These are phyloP conservation scores for Leucoagaricus sp. DNA, from an alignment of 1,284 basidiomycete species.

Conservation along the genomic window DNA sequence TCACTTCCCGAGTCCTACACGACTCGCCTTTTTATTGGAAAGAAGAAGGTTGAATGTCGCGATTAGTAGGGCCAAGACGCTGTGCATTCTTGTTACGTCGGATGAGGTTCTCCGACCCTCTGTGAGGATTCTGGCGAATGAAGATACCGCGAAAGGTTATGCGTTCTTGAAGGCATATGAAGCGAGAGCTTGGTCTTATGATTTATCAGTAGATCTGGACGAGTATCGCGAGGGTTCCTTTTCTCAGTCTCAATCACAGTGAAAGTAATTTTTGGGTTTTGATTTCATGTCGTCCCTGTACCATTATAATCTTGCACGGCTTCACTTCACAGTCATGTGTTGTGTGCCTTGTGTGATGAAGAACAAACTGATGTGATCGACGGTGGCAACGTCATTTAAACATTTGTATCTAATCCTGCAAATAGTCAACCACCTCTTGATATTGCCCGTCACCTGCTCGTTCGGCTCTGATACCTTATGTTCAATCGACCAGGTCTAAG, in stretches of 20 bases:
- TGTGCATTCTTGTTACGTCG: slow-evolving; percentile 48
- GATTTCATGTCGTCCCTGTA: neutral
- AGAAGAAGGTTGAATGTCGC: slow-evolving; percentile 50
- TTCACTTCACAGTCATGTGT: neutral
- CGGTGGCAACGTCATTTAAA: neutral
- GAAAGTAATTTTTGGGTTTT: neutral
- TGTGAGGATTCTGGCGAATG: slow-evolving; percentile 41
- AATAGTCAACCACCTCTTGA: too few species aligned
- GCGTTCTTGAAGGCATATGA: slow-evolving; percentile 47
- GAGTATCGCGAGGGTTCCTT: neutral
- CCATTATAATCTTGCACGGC: neutral
- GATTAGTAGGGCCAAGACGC: slow-evolving; percentile 49
- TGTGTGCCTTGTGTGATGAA: neutral
- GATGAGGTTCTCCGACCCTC: slow-evolving; percentile 43
- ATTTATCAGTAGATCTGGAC: slow-evolving; percentile 30
- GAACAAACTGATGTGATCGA: neutral
- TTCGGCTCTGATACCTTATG: neutral
- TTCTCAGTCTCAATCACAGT: neutral
- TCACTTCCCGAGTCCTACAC: slow-evolving; percentile 42
- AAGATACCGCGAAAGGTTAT: slow-evolving; percentile 46
- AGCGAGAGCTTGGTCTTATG: slow-evolving; percentile 41
- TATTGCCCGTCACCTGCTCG: too few species aligned
- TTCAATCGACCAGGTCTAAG: slow-evolving; percentile 1
- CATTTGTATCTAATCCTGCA: neutral
- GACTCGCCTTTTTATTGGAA: slow-evolving; percentile 44